Conservation (phyloP, 129 eudicot genomes). For the Flaveria bidentis region DNA sequence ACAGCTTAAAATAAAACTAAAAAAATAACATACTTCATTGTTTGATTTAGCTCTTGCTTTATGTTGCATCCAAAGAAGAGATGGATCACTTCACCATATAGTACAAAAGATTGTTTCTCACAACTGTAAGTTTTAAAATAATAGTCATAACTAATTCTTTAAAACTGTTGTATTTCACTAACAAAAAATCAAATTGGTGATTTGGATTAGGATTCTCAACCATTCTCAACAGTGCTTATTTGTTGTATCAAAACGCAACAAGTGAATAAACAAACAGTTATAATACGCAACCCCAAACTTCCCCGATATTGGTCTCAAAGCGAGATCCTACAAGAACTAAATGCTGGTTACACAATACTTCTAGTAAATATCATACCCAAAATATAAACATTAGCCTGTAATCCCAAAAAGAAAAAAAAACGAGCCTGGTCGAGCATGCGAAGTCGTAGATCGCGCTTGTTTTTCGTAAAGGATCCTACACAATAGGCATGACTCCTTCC, state of each 20-base stretch:
- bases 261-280: neutral
- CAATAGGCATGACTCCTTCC: slow-evolving; percentile 11
- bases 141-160: neutral
- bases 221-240: neutral
- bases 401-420: neutral
- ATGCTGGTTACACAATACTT: neutral
- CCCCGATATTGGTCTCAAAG: neutral
- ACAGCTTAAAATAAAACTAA: too few relatives aligned
- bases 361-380: neutral
- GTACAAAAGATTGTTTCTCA: too few relatives aligned
- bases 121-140: neutral
- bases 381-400: neutral
- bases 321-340: neutral
- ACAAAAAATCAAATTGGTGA: too few relatives aligned
- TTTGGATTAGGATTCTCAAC: neutral
- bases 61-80: too few relatives aligned
- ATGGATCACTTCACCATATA: too few relatives aligned
- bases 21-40: too few relatives aligned
- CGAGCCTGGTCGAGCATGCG: neutral
- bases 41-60: too few relatives aligned
- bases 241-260: neutral
- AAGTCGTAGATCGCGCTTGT: neutral
- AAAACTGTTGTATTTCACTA: too few relatives aligned
- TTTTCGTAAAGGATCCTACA: neutral
- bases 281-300: neutral